A percentile compares a stretch with the other conserved stretches of the same genome.
Conservation (phyloP, 2,329 filamentous ascomycete species). For the Aspergillus quadrilineatus region DNA sequence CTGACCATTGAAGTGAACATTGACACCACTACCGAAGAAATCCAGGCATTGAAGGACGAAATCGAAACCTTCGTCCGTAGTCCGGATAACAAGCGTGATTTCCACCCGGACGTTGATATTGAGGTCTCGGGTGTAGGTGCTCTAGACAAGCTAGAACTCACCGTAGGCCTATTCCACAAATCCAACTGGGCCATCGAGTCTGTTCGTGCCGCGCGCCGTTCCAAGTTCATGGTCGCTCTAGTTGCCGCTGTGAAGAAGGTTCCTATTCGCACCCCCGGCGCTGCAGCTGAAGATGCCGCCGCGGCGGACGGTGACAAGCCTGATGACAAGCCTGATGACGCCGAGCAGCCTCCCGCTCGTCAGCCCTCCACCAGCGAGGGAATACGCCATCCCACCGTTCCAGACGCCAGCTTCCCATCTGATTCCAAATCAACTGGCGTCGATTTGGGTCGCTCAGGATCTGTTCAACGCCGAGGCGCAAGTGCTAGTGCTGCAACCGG, state of each 20-base stretch:
- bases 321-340: slow-evolving; percentile 63
- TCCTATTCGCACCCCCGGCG: slow-evolving; percentile 79
- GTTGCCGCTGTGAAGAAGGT: slow-evolving; percentile 81
- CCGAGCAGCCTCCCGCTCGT: slow-evolving; percentile 54
- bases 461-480: slow-evolving; percentile 33
- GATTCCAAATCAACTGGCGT: slow-evolving; percentile 31
- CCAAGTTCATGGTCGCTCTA: slow-evolving; percentile 96
- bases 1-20: slow-evolving; percentile 78
- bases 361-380: slow-evolving; percentile 15
- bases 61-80: slow-evolving; percentile 81
- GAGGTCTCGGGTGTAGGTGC: slow-evolving; percentile 76
- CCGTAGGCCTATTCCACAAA: slow-evolving; percentile 85
- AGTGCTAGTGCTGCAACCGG: slow-evolving; percentile 19
- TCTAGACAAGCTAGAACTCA: slow-evolving; percentile 82
- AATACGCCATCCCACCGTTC: slow-evolving; percentile 9
- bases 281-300: slow-evolving; percentile 30
- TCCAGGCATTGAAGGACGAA: slow-evolving; percentile 79
- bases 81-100: slow-evolving; percentile 86
- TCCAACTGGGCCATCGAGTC: slow-evolving; percentile 87
- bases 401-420: slow-evolving; percentile 10
- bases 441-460: slow-evolving; percentile 28
- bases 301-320: slow-evolving; percentile 41
- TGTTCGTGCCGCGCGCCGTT: slow-evolving; percentile 75
- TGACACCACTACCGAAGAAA: slow-evolving; percentile 84
- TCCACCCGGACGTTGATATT: slow-evolving; percentile 78